Conservation (phyloP, 2,329 filamentous ascomycete species). For the Fusarium mundagurra region DNA sequence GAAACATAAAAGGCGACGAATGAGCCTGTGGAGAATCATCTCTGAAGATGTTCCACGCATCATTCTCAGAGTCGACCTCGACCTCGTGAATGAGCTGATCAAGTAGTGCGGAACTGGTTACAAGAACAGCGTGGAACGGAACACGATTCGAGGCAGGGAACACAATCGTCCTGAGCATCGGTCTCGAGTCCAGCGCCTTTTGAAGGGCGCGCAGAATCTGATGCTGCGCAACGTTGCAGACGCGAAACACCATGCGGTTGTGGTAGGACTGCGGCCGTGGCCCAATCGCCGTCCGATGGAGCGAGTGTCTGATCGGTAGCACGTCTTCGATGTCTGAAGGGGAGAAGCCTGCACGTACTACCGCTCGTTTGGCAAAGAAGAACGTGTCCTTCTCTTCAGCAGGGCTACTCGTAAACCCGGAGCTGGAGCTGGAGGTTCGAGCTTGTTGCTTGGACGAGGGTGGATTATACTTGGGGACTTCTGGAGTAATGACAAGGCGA, state of each 20-base stretch:
- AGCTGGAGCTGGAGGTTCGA: background rate
- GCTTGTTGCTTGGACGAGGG: background rate
- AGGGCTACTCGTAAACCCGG: background rate
- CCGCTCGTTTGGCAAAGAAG: constrained; percentile 11
- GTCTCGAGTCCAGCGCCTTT: constrained; percentile 40
- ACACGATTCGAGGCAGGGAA: constrained; percentile 23
- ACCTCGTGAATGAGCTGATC: constrained; percentile 40
- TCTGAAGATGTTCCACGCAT: constrained; percentile 33
- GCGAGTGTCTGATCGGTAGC: constrained; percentile 44
- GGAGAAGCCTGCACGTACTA: constrained; percentile 29
- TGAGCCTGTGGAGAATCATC: constrained; percentile 29
- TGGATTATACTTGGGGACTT: background rate
- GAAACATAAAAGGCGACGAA: constrained; percentile 46
- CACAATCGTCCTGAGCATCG: constrained; percentile 46
- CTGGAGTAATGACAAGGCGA: constrained; percentile 12
- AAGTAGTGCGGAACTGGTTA: constrained; percentile 35
- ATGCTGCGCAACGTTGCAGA: constrained; percentile 25
- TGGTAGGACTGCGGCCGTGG: constrained; percentile 49
- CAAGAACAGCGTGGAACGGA: constrained; percentile 45
- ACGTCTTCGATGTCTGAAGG: constrained; percentile 42
- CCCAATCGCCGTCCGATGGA: constrained; percentile 46
- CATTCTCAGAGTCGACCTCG: constrained; percentile 32
- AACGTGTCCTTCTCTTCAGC: background rate
- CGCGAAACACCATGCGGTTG: constrained; percentile 46
- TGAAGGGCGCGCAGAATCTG: constrained; percentile 44